Conservation (phyloP, 2,329 filamentous ascomycete genomes). For the Coniochaeta sp. region DNA sequence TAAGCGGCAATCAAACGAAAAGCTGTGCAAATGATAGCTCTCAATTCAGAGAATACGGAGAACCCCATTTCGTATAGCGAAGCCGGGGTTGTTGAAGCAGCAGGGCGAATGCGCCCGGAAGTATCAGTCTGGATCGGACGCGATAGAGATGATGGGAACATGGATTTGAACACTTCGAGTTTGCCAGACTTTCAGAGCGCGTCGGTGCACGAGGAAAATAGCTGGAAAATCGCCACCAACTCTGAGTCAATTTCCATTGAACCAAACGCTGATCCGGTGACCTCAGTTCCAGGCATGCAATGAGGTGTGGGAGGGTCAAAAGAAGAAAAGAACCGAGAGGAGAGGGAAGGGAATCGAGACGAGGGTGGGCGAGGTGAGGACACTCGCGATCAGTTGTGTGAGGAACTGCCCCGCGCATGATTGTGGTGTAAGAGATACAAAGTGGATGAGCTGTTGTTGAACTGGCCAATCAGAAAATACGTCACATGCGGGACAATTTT, state of each 20-base stretch:
- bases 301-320: slow-evolving; percentile 7
- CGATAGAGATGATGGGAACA: slow-evolving; percentile 11
- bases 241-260: neutral
- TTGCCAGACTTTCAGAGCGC: neutral
- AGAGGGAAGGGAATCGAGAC: slow-evolving; percentile 11
- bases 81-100: slow-evolving; percentile 15
- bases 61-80: slow-evolving; percentile 4
- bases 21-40: slow-evolving; percentile 7
- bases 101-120: slow-evolving; percentile 12
- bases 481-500: slow-evolving; percentile 17
- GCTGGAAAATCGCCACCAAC: neutral
- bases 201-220: neutral
- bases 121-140: slow-evolving; percentile 7
- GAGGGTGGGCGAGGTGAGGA: slow-evolving; percentile 12
- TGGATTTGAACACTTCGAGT: slow-evolving; percentile 7
- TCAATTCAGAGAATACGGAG: slow-evolving; percentile 6
- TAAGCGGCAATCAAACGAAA: neutral
- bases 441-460: slow-evolving; percentile 20
- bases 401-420: slow-evolving; percentile 13
- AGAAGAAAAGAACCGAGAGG: slow-evolving; percentile 12
- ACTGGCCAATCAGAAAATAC: slow-evolving; percentile 35
- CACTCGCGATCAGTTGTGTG: slow-evolving; percentile 11
- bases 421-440: slow-evolving; percentile 19
- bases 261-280: neutral
- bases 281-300: neutral